Evolutionary conservation across 179 eudicot genomes (phyloP).

Genomic region (Silene coronaria): DNA sequence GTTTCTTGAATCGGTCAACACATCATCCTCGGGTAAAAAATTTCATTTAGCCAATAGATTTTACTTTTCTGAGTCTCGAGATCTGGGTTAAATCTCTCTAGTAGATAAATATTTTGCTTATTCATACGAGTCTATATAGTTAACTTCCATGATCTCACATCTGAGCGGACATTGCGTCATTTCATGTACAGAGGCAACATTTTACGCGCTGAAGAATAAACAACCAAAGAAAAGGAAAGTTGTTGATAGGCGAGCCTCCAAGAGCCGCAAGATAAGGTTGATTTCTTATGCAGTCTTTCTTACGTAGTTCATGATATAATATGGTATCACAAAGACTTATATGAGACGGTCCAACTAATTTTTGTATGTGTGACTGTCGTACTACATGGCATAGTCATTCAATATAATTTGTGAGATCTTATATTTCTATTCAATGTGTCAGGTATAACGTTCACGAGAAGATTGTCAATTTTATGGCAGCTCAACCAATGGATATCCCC

Average conservation of each 20-base stretch:
- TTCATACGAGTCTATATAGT: not conserved
- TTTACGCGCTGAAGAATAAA: conserved; percentile 63
- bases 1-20: conserved; percentile 70
- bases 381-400: not conserved
- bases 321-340: not conserved
- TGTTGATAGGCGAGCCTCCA: conserved; percentile 89
- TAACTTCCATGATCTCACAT: conserved; percentile 1
- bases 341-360: not conserved
- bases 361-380: not conserved
- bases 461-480: conserved; percentile 87
- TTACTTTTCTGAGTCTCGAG: not conserved
- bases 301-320: not conserved
- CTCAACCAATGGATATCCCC: conserved; percentile 56
- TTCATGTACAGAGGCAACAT: conserved; percentile 51
- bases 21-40: conserved; percentile 60
- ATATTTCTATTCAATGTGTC: not conserved
- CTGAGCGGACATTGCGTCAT: not conserved
- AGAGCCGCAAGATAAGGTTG: conserved; percentile 89
- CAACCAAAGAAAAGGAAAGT: conserved; percentile 83
- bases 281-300: not conserved
- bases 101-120: not conserved
- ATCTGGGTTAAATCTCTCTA: not conserved
- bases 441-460: conserved; percentile 87
- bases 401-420: not conserved
- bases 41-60: not conserved